phyloP scores from a whole-genome alignment of 2,329 filamentous ascomycete species.

The Aureobasidium mangrovei region DNA sequence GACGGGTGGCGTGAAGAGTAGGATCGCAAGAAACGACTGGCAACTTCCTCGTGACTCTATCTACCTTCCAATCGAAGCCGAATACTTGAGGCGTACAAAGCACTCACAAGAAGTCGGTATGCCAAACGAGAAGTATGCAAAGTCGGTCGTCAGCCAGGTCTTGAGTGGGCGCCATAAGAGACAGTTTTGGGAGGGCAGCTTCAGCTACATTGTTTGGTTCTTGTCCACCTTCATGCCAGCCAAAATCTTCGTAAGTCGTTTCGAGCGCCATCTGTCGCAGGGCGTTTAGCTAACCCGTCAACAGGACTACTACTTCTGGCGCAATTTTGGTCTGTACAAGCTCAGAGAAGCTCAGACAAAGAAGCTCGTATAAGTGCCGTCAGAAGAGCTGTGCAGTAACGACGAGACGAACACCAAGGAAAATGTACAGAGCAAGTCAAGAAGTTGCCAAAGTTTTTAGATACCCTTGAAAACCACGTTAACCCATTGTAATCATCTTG shows the following conservation, averaged over 20 bases:
- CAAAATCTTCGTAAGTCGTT: constrained; percentile 28
- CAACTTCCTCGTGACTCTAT: constrained; percentile 40
- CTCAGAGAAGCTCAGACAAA: constrained; percentile 25
- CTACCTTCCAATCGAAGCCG: constrained; percentile 43
- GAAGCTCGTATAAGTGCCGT: constrained; percentile 18
- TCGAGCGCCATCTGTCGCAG: background rate
- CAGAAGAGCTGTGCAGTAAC: background rate
- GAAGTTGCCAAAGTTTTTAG: too few relatives aligned
- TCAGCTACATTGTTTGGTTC: constrained; percentile 42
- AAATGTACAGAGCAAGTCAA: too few relatives aligned
- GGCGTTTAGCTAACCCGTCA: constrained; percentile 25
- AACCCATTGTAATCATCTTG: too few relatives aligned
- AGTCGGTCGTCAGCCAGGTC: constrained; percentile 46
- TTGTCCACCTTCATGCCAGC: constrained; percentile 39
- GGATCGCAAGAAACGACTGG: constrained; percentile 47
- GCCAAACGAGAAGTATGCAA: constrained; percentile 45
- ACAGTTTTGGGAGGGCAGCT: constrained; percentile 46
- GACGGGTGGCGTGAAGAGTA: constrained; percentile 52
- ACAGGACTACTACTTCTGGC: constrained; percentile 37
- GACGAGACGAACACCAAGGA: too few relatives aligned
- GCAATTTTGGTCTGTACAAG: constrained; percentile 45
- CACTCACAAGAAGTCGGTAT: constrained; percentile 48
- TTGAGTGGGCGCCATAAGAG: constrained; percentile 31
- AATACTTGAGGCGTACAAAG: constrained; percentile 43
- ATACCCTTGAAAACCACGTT: too few relatives aligned